phyloP scores from a whole-genome alignment of 495 filamentous ascomycete species.

The Tuber microsphaerosporum region DNA sequence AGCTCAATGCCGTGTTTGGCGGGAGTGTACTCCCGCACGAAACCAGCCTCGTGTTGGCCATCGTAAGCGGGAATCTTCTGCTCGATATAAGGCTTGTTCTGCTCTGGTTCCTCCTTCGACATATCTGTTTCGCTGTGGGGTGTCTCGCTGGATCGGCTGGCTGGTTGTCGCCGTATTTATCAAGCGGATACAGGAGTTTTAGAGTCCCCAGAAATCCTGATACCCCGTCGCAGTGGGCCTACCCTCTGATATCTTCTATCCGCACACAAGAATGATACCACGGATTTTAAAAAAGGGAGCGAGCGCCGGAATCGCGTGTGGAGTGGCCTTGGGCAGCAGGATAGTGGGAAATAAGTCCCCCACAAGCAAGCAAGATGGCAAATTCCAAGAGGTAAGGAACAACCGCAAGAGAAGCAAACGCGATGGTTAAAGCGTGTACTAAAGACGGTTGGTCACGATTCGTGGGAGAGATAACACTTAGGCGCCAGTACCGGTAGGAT shows the following conservation, averaged over 20 bases:
- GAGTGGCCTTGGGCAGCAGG: not conserved
- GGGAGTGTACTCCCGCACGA: slow-evolving; percentile 27
- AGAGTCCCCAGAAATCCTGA: not conserved
- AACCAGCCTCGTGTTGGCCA: slow-evolving; percentile 13
- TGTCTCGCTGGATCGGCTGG: not conserved
- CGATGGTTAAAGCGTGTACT: not conserved
- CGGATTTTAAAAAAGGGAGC: not conserved
- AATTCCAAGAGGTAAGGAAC: not conserved
- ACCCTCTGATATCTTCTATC: not conserved
- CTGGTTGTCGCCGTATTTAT: not conserved
- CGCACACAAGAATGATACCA: not conserved
- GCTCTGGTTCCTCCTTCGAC: not conserved
- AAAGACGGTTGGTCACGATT: not conserved
- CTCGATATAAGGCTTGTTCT: not conserved
- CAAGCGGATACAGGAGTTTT: not conserved
- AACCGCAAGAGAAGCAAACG: not conserved
- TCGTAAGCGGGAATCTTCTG: not conserved
- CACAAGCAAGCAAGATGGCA: not conserved
- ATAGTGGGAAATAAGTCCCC: not conserved
- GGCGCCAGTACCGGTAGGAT: not conserved
- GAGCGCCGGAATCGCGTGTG: not conserved
- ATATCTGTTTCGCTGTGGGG: not conserved
- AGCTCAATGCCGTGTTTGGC: slow-evolving; percentile 43
- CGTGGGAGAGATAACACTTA: not conserved
- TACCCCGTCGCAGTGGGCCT: not conserved